Conservation (phyloP, 2,329 filamentous ascomycete genomes). For the Pseudomassariella vexata region DNA sequence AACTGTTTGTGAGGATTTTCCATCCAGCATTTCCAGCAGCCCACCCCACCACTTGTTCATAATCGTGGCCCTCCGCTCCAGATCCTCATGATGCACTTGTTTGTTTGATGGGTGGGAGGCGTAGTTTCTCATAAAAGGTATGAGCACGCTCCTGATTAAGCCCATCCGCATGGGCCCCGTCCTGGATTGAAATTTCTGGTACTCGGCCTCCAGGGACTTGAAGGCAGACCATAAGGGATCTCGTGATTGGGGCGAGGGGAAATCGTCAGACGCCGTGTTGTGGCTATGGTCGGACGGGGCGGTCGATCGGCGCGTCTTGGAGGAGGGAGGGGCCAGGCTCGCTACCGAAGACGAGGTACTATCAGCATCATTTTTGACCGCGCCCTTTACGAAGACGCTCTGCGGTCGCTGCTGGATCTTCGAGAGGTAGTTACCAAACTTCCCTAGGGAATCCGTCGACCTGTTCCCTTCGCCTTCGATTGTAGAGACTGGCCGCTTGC, state of each 20-base stretch:
- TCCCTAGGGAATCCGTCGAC: slow-evolving; percentile 28
- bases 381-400: slow-evolving; percentile 33
- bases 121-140: slow-evolving; percentile 73
- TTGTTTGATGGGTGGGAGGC: slow-evolving; percentile 60
- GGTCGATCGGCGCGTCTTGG: slow-evolving; percentile 24
- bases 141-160: slow-evolving; percentile 63
- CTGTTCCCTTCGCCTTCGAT: slow-evolving; percentile 22
- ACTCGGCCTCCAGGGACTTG: slow-evolving; percentile 46
- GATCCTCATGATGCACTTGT: slow-evolving; percentile 66
- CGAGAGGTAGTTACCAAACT: slow-evolving; percentile 36
- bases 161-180: slow-evolving; percentile 68
- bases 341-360: slow-evolving; percentile 42
- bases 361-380: slow-evolving; percentile 21
- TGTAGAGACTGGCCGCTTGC: slow-evolving; percentile 23
- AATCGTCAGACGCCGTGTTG: slow-evolving; percentile 23
- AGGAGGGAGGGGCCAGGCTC: slow-evolving; percentile 37
- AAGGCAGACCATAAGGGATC: slow-evolving; percentile 53
- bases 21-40: slow-evolving; percentile 75
- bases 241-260: slow-evolving; percentile 22
- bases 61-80: slow-evolving; percentile 73
- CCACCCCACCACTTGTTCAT: slow-evolving; percentile 89
- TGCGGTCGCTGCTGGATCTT: slow-evolving; percentile 45
- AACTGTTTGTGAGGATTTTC: slow-evolving; percentile 58
- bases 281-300: slow-evolving; percentile 23
- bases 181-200: slow-evolving; percentile 60